Evolutionary conservation across 2,329 filamentous ascomycete species (phyloP).

Genomic region (Claviceps africana): DNA sequence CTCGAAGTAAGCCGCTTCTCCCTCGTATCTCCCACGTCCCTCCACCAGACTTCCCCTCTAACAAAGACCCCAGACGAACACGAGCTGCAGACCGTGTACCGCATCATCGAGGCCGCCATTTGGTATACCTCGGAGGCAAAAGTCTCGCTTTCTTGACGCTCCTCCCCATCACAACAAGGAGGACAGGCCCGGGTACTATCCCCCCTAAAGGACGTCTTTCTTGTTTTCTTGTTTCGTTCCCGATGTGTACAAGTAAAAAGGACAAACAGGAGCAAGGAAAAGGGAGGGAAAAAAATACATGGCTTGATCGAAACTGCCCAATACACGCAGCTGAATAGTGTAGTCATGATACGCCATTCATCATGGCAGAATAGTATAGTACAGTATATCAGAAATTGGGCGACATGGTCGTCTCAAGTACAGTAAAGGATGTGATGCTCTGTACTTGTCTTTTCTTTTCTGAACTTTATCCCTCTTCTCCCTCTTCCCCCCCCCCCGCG

Average conservation of each 20-base stretch:
- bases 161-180: too few species aligned
- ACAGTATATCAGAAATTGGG: not conserved
- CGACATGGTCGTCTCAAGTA: not conserved
- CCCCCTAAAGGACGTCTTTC: too few species aligned
- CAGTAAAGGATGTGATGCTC: not conserved
- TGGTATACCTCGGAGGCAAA: slow-evolving; percentile 47
- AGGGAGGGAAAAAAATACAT: too few species aligned
- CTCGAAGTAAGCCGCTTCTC: slow-evolving; percentile 32
- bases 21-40: too few species aligned
- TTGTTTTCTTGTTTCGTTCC: too few species aligned
- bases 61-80: slow-evolving; percentile 31
- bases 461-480: not conserved
- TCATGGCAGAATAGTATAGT: not conserved
- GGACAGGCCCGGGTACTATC: too few species aligned
- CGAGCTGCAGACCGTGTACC: slow-evolving; percentile 53
- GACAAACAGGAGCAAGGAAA: too few species aligned
- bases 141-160: slow-evolving; percentile 20
- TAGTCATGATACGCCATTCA: not conserved
- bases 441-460: not conserved
- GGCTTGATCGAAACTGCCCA: too few species aligned
- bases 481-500: too few species aligned
- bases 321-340: not conserved
- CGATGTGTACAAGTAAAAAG: too few species aligned
- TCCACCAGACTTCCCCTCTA: not conserved
- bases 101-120: slow-evolving; percentile 59